Evolutionary conservation across 257 asterid species (phyloP).

Genomic region (Nicotiana noctiflora): DNA sequence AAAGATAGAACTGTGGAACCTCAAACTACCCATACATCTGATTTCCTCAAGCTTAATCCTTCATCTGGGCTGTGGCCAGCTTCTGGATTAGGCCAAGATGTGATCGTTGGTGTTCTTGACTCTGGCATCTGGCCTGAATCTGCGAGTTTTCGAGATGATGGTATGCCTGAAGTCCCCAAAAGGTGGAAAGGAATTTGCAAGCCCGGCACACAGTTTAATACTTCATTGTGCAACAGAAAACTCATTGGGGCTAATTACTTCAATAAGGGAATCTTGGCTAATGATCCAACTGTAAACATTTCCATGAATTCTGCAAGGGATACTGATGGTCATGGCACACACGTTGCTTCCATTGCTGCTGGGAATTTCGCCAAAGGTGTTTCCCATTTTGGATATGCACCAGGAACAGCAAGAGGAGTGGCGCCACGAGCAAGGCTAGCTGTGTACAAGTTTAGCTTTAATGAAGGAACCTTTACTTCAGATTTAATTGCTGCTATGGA

Average conservation of each 20-base stretch:
- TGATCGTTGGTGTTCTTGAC: conserved; percentile 15
- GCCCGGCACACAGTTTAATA: conserved; percentile 11
- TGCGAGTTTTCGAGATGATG: conserved; percentile 11
- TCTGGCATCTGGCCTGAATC: conserved; percentile 17
- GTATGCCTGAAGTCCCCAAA: conserved; percentile 11
- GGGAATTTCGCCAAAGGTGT: conserved; percentile 11
- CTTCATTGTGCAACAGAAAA: conserved; percentile 21
- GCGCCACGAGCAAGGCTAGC: conserved; percentile 18
- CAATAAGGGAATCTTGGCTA: conserved; percentile 17
- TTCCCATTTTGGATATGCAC: conserved; percentile 19
- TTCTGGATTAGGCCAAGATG: conserved; percentile 13
- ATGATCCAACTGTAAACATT: conserved; percentile 7
- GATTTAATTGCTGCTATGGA: conserved; percentile 22
- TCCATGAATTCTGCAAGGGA: conserved; percentile 22
- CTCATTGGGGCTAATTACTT: conserved; percentile 23
- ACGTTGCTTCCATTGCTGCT: conserved; percentile 11
- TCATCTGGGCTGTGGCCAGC: not conserved
- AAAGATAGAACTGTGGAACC: conserved; percentile 6
- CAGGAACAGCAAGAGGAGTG: conserved; percentile 15
- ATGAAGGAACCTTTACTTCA: conserved; percentile 16
- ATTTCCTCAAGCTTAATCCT: conserved; percentile 14
- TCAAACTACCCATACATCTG: conserved; percentile 16
- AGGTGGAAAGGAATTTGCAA: conserved; percentile 24
- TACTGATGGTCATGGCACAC: conserved; percentile 12
- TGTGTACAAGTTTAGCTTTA: conserved; percentile 16